Evolutionary conservation across 2,329 filamentous ascomycete genomes (phyloP), one percentile per base, ranked within the genome.

Genomic region (Ceratocystis eucalypticola): DNA sequence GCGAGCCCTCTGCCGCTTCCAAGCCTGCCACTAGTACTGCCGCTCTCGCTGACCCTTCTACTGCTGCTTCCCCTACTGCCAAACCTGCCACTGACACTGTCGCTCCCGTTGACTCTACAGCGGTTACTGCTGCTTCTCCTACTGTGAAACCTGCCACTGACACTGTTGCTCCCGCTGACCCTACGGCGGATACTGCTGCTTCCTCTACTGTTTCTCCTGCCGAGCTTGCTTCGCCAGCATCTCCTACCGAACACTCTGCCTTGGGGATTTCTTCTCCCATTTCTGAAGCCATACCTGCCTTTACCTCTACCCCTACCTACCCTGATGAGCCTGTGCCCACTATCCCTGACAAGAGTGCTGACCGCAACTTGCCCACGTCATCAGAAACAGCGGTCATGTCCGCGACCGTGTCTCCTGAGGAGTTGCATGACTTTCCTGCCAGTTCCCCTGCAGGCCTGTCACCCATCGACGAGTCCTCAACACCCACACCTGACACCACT

Each of bases 401-500:
- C 17, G n/a, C 66, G 15, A 66, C 59, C 22, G 61, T 66, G 17
- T 55, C 59, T 46, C 64, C 59, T 8, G 61, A 61, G 7, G 64
- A 68, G 7, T 61, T 64, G 7, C 20, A n/a, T 17, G 48, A 53
- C 10, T 64, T 66, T 25, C 64, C 66, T n/a, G 50, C 50, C 44
- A 30, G 20, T 15, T 50, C 20, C 12, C 30, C 25, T 8, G 15
- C 65, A 15, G 55, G 57, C 25, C 55, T 65, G 5, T 65, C 55
- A 5, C 53, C 64, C n/a, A 65, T 65, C n/a, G 61, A 44, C 64
- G 64, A 65, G 45, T 61, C 45, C 28, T 55, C 65, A 4, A 62
- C 57, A 45, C 57, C 62, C 7, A 22, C 28, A 30, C 55, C 55
- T 33, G 55, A 33, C 20, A 59, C 30, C 17, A 59, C 45, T 5